Base-by-base conservation (phyloP, 768 basidiomycete genomes). In the Termitomyces sp. region DNA sequence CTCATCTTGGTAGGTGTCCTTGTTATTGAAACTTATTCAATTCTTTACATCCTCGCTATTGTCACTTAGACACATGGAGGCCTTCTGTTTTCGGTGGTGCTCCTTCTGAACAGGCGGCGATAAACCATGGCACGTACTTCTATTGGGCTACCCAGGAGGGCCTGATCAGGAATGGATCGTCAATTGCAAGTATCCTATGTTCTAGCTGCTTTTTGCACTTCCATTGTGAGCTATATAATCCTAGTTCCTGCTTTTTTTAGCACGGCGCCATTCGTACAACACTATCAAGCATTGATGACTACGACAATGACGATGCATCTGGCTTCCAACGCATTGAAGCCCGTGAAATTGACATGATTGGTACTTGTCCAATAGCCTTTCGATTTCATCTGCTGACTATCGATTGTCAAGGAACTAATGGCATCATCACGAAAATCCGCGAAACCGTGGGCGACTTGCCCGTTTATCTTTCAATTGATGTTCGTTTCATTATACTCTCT, bases 91-190 rank as follows among this genome's bases (percentile, higher is more conserved):
- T 89, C 65, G 88, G 88, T 24, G 87, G 86, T 10, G 84, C 88
- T 3, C 87, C 86, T 4, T 86, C 86, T 28, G 77, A 79, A 0
- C 85, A 86, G 57, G 88, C 87, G 0, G 84, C 85, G 22, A 85
- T 94, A 61, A 93, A 90, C 59, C 92, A 94, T 59, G 92, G 92
- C 13, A 92, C 90, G 3, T 94, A 93, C 75, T 94, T 94, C 71
- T 94, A 91, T 73, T 89, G 89, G 81, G 93, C 93, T 0, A 85
- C 84, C 59, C 81, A 87, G 63, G 90, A 92, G 65, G 92, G 92
- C 2, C 75, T 92, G 45, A 86, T 95, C 61, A 78, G 77, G 64
- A 88, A 90, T 59, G 88, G 87, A 61, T 80, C 81, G 57, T 89
- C 88, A 70, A 88, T 89, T 85, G 88, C 87, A 89, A 89, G 88